Evolutionary conservation across 306 rosid species (phyloP), one percentile per base, ranked within the genome.

Genomic region (Hippophae rhamnoides): DNA sequence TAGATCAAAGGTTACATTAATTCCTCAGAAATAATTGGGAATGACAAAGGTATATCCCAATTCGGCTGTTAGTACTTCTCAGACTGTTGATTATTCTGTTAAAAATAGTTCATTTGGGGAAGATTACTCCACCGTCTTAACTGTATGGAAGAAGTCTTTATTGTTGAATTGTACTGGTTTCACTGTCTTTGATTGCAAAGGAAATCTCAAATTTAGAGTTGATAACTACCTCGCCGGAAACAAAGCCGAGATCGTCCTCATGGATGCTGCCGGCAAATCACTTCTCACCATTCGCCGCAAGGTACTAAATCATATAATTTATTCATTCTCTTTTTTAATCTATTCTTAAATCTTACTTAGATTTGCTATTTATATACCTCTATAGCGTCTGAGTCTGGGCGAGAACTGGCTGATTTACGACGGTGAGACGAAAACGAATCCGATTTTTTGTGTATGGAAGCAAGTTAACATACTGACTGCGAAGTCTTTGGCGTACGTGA

Each of bases 91-190:
- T 42, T 69, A 38, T 67, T 53, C 51, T 43, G 18, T 23, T 62
- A 50, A 6, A 43, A 7, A 13, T 53, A 25, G 13, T 48, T 26
- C 14, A 1, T 49, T 64, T n/a, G 55, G 55, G 8, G 63, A 47
- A 9, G 70, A 23, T 2, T 54, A 42, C 53, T 66, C 65, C 6
- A 72, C 55, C 13, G 70, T 70, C 4, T 65, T 87, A 0, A 88
- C 96, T 0, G 89, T 88, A 52, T 88, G 96, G 96, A 88, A 79
- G 60, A 88, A 88, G 78, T 88, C 94, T 3, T 72, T 88, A 55
- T 42, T 88, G 57, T 63, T 78, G 26, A 84, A 69, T 65, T 88
- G 96, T 67, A 73, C 57, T 9, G 96, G 96, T n/a, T 88, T 88
- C 65, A 88, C 94, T 7, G 96, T 88, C 51, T 88, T 78, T 8